phyloP scores from a whole-genome alignment of 2,329 filamentous ascomycete species.

The Zalaria sp. region DNA sequence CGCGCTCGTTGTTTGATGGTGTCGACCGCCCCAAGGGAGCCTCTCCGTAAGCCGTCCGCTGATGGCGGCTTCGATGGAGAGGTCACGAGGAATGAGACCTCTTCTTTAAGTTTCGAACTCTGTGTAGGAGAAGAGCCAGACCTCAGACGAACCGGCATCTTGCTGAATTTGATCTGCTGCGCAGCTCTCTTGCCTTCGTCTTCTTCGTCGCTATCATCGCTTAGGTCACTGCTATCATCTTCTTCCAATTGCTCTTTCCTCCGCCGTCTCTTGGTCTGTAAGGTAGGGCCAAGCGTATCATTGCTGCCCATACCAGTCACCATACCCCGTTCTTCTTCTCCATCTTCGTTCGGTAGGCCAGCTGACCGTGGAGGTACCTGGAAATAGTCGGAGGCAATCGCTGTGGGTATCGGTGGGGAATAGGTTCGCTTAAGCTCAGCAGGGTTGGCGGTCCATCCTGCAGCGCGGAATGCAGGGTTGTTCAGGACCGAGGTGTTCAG shows the following conservation, averaged over 20 bases:
- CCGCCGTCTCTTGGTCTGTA: constrained; percentile 51
- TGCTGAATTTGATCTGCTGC: constrained; percentile 88
- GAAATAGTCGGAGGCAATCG: constrained; percentile 66
- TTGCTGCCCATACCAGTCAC: constrained; percentile 50
- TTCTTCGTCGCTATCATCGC: constrained; percentile 73
- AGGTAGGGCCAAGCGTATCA: constrained; percentile 53
- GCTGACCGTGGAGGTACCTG: constrained; percentile 51
- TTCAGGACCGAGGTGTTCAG: constrained; percentile 69
- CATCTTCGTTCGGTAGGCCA: constrained; percentile 43
- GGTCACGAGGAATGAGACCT: constrained; percentile 36
- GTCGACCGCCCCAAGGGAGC: constrained; percentile 58
- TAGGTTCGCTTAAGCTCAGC: constrained; percentile 70
- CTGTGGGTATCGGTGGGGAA: constrained; percentile 74
- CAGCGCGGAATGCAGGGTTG: constrained; percentile 67
- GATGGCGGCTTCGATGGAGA: constrained; percentile 38
- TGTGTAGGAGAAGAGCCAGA: constrained; percentile 81
- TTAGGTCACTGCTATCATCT: constrained; percentile 73
- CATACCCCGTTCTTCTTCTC: constrained; percentile 57
- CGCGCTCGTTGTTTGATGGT: constrained; percentile 48
- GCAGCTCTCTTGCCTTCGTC: constrained; percentile 51
- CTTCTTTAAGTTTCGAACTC: constrained; percentile 45
- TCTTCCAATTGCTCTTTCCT: constrained; percentile 65
- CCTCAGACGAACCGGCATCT: constrained; percentile 78
- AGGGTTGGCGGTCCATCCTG: constrained; percentile 63
- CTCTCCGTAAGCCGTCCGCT: constrained; percentile 35